Evolutionary conservation across 805 yeast species (phyloP).

Genomic region (Starmerella asiatica): DNA sequence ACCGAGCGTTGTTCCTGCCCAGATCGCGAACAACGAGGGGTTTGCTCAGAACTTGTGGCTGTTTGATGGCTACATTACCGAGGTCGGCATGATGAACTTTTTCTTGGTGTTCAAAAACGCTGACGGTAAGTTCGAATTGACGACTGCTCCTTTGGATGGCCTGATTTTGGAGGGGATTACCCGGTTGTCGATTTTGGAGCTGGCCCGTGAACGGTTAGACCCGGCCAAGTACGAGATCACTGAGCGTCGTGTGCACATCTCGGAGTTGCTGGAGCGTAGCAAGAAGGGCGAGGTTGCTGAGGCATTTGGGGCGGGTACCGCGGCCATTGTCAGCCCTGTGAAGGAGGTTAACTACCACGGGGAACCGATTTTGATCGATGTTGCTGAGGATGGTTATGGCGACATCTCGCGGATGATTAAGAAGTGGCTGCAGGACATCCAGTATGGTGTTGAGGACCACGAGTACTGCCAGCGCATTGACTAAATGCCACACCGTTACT

Average conservation of each 20-base stretch:
- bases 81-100: constrained; percentile 96
- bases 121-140: constrained; percentile 76
- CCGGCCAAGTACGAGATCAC: constrained; percentile 64
- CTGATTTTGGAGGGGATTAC: constrained; percentile 95
- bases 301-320: constrained; percentile 96
- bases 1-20: constrained; percentile 83
- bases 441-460: constrained; percentile 71
- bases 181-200: constrained; percentile 69
- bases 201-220: constrained; percentile 65
- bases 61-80: constrained; percentile 77
- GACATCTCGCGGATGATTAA: constrained; percentile 57
- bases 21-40: constrained; percentile 79
- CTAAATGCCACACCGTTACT: no score
- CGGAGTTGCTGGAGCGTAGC: constrained; percentile 68
- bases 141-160: constrained; percentile 94
- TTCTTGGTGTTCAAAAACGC: constrained; percentile 67
- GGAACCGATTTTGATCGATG: constrained; percentile 32
- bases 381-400: constrained; percentile 49
- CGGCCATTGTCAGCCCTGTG: constrained; percentile 92
- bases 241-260: constrained; percentile 74
- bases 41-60: constrained; percentile 95
- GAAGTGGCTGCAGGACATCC: constrained; percentile 77
- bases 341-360: constrained; percentile 73
- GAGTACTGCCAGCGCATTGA: constrained; percentile 25
- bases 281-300: constrained; percentile 73